Evolutionary conservation across 192 early-diverging fungal genomes (phyloP).

Genomic region (Dissophora ornata): DNA sequence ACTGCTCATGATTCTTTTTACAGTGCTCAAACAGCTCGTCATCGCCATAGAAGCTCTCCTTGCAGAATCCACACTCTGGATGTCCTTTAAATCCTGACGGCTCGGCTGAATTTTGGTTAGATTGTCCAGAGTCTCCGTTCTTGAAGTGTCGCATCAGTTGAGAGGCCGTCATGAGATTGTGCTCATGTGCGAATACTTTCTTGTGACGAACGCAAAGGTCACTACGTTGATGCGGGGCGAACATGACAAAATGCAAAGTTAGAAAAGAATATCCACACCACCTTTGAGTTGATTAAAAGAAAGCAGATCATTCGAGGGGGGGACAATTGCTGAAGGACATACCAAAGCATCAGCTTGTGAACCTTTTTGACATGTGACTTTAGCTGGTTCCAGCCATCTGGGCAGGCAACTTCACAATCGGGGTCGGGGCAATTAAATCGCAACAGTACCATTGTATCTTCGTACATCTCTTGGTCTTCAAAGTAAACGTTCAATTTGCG

Average conservation of each 20-base stretch:
- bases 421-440: conserved; percentile 91
- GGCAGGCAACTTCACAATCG: conserved; percentile 77
- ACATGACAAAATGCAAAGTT: neutral
- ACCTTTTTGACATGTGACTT: conserved; percentile 82
- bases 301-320: no score
- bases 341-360: conserved; percentile 87
- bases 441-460: conserved; percentile 77
- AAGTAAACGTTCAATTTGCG: conserved; percentile 77
- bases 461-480: conserved; percentile 78
- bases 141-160: conserved; percentile 83
- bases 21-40: conserved; percentile 98
- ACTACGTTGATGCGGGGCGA: conserved; percentile 65
- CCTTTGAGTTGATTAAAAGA: no score
- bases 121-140: conserved; percentile 68
- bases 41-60: conserved; percentile 82
- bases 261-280: no score
- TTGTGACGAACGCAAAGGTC: conserved; percentile 91
- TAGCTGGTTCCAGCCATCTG: conserved; percentile 84
- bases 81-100: conserved; percentile 83
- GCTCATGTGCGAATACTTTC: conserved; percentile 95
- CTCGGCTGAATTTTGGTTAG: conserved; percentile 59
- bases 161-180: conserved; percentile 81
- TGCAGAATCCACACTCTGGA: conserved; percentile 92
- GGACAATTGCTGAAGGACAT: conserved; percentile 16
- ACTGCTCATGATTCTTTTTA: conserved; percentile 92